Evolutionary conservation across 106 monocot genomes (phyloP).

Genomic region (Amphibolis antarctica): DNA sequence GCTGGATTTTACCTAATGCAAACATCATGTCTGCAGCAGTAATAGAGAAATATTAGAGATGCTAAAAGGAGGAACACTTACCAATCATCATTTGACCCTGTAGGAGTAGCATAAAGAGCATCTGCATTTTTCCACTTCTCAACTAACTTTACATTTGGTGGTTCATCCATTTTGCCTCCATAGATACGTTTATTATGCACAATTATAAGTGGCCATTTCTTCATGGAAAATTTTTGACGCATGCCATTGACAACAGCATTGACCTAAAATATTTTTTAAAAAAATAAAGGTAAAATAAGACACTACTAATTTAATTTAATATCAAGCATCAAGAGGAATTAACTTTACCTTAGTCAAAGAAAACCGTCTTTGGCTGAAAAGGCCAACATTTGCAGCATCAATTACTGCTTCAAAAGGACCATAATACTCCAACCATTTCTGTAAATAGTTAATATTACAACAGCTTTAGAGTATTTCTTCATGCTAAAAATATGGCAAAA

Average conservation of each 20-base stretch:
- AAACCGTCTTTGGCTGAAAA: constrained; percentile 59
- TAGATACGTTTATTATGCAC: constrained; percentile 59
- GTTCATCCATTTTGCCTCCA: constrained; percentile 38
- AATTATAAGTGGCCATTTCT: constrained; percentile 66
- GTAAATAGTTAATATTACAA: neutral
- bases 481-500: too few relatives aligned
- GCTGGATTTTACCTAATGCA: too few relatives aligned
- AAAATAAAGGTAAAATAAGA: neutral
- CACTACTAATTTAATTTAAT: too few relatives aligned
- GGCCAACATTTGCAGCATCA: constrained; percentile 84
- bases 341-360: constrained; percentile 45
- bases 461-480: neutral
- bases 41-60: neutral
- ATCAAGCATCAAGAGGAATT: too few relatives aligned
- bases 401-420: constrained; percentile 92
- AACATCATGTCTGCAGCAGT: neutral
- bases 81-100: constrained; percentile 96
- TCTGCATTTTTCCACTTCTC: constrained; percentile 84
- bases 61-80: constrained; percentile 4
- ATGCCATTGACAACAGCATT: constrained; percentile 74
- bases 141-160: constrained; percentile 36
- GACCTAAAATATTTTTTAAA: constrained; percentile 28
- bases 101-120: constrained; percentile 87
- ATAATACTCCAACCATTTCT: constrained; percentile 88
- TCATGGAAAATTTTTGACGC: constrained; percentile 58